A percentile compares a stretch with the other conserved stretches of the same genome.
These are phyloP conservation scores for Leccinum fallax DNA, from an alignment of 1,284 basidiomycete species.

Conservation along the genomic window DNA sequence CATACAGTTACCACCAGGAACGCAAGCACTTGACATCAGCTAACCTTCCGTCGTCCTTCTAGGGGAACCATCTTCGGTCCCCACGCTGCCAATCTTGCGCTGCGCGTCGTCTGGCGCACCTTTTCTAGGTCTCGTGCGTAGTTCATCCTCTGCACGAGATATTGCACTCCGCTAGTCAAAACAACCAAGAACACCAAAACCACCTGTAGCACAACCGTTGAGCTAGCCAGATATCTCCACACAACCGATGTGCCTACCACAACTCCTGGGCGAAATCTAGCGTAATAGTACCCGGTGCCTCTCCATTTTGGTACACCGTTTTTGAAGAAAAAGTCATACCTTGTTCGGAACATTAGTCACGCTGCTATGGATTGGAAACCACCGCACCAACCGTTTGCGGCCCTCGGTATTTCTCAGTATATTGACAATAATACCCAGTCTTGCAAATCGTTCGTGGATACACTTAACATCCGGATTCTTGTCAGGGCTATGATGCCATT, in stretches of 20 bases:
- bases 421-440: constrained; percentile 82
- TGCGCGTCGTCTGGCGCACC: constrained; percentile 64
- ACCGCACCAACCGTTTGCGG: constrained; percentile 67
- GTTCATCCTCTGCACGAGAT: constrained; percentile 76
- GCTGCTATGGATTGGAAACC: not conserved
- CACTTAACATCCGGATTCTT: constrained; percentile 86
- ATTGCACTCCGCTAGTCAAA: constrained; percentile 78
- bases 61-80: constrained; percentile 65
- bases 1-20: constrained; percentile 6
- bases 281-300: constrained; percentile 89
- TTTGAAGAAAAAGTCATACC: constrained; percentile 91
- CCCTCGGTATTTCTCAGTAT: constrained; percentile 80
- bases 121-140: constrained; percentile 71
- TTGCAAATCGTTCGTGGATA: constrained; percentile 84
- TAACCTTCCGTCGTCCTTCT: constrained; percentile 67
- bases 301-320: constrained; percentile 90
- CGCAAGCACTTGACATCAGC: constrained; percentile 15
- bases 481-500: constrained; percentile 68
- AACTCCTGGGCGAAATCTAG: constrained; percentile 89
- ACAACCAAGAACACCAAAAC: constrained; percentile 77
- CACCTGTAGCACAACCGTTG: constrained; percentile 32
- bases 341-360: constrained; percentile 30
- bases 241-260: constrained; percentile 48
- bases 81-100: constrained; percentile 76
- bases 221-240: constrained; percentile 1